Base-by-base conservation (phyloP, 2,329 filamentous ascomycete genomes). In the Xylariaceae sp. region DNA sequence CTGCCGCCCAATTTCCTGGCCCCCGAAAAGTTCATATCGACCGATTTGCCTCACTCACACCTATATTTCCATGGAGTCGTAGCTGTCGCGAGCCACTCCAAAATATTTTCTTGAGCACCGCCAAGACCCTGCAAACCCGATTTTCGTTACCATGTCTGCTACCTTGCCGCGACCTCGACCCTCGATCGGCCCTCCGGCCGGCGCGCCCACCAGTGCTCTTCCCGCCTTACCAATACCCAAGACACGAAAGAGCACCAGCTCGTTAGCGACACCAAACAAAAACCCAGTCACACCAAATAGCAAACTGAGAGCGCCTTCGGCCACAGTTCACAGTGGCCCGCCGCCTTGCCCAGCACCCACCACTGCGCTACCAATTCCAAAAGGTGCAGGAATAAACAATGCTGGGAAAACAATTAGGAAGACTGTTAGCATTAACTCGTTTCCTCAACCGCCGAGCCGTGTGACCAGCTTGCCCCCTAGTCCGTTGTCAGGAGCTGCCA, bases 351-450 rank as follows among this genome's bases (percentile, higher is more conserved):
- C 77, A 22, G 69, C 72, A 28, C 68, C 77, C 6, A 71, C 69
- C 9, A 72, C 75, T 4, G 69, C 73, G 37, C 64, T 83, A 9
- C 75, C 79, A 4, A 72, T 78, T 13, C 69, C 78, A 15, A 78
- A 76, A 44, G 71, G 76, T 2, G 64, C 73, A 4, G 71, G 69
- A 28, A 66, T 80, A 12, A 81, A 78, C 47, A 69, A 70, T 24
- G 70, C 78, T 4, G 79, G 81, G 19, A 90, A 83, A 63, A 80
- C 83, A 1, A 66, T 96, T 41, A 81, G 89, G 48, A 94, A 94
- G 66, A 87, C 87, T 1, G 85, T 95, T 57, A 96, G 90, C 72
- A 95, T 96, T 58, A 91, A 90, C 60, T 84, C 89, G 1, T 96
- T 97, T 59, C 91, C 91, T 22, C 87, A 95, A 50, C 91, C 91